Conservation (phyloP, 768 basidiomycete genomes). For the Candolleomyces eurysporus region DNA sequence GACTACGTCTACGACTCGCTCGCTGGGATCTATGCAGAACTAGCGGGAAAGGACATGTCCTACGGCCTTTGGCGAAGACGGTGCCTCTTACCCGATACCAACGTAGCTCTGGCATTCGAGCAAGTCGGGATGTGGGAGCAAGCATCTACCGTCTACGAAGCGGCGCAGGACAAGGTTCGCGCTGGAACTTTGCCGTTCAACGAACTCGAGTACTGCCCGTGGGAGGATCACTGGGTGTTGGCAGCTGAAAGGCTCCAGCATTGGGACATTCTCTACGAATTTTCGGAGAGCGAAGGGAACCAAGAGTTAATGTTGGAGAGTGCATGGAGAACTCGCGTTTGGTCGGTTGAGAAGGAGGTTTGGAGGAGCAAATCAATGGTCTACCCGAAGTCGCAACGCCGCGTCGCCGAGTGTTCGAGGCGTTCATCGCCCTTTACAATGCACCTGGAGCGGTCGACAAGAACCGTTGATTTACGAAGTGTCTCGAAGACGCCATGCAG, state of each 20-base stretch:
- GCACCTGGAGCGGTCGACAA: constrained; percentile 78
- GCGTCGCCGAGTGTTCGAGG: constrained; percentile 95
- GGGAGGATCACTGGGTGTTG: constrained; percentile 99
- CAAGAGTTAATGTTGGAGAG: constrained; percentile 92
- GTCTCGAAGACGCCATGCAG: constrained; percentile 95
- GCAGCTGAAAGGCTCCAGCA: constrained; percentile 95
- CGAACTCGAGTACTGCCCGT: constrained; percentile 93
- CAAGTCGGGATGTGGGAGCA: constrained; percentile 98
- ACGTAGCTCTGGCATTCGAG: constrained; percentile 83
- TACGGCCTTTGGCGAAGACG: constrained; percentile 95
- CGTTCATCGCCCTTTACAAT: constrained; percentile 87
- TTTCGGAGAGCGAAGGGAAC: constrained; percentile 86
- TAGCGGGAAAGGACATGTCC: constrained; percentile 95
- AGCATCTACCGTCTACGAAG: constrained; percentile 84
- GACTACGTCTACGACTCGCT: constrained; percentile 89
- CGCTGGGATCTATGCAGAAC: constrained; percentile 92
- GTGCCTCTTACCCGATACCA: constrained; percentile 86
- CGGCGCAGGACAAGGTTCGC: constrained; percentile 83
- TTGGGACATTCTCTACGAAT: constrained; percentile 93
- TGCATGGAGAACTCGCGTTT: constrained; percentile 93
- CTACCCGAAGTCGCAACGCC: constrained; percentile 90
- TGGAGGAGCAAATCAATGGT: constrained; percentile 79
- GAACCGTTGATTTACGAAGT: constrained; percentile 85
- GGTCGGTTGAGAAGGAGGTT: constrained; percentile 75
- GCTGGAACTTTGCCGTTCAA: constrained; percentile 83